phyloP scores from a whole-genome alignment of 148 eudicot genomes.

The Heliosperma pusillum region DNA sequence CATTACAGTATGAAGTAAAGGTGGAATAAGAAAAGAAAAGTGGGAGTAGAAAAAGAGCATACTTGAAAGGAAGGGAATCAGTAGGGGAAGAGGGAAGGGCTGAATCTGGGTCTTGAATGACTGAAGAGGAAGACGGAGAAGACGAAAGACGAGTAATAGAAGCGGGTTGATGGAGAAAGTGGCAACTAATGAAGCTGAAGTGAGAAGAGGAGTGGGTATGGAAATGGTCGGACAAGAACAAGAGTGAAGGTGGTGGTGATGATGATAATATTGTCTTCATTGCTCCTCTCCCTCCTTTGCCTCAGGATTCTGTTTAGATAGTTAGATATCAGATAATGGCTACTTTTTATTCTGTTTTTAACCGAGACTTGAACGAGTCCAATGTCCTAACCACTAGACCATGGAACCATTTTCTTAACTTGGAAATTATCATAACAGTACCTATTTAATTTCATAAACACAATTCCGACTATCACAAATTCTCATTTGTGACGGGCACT shows the following conservation, averaged over 20 bases:
- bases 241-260: conserved; percentile 8
- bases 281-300: not conserved
- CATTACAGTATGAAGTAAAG: not conserved
- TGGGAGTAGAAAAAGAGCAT: conserved; percentile 10
- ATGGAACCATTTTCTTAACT: conserved; percentile 24
- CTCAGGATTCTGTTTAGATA: not conserved
- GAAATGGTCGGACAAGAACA: conserved; percentile 11
- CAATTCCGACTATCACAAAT: too few relatives aligned
- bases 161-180: not conserved
- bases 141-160: conserved; percentile 19
- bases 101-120: conserved; percentile 27
- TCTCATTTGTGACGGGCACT: too few relatives aligned
- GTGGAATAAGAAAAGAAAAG: not conserved
- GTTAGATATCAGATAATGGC: too few relatives aligned
- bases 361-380: conserved; percentile 34
- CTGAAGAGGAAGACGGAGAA: conserved; percentile 31
- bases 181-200: not conserved
- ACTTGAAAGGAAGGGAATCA: conserved; percentile 38
- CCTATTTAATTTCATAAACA: too few relatives aligned
- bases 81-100: conserved; percentile 8
- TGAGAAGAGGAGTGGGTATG: not conserved
- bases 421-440: too few relatives aligned
- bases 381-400: conserved; percentile 39
- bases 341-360: not conserved
- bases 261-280: conserved; percentile 13